Evolutionary conservation across 495 filamentous ascomycete species (phyloP), one percentile per base, ranked within the genome.

Genomic region (Neurospora africana): DNA sequence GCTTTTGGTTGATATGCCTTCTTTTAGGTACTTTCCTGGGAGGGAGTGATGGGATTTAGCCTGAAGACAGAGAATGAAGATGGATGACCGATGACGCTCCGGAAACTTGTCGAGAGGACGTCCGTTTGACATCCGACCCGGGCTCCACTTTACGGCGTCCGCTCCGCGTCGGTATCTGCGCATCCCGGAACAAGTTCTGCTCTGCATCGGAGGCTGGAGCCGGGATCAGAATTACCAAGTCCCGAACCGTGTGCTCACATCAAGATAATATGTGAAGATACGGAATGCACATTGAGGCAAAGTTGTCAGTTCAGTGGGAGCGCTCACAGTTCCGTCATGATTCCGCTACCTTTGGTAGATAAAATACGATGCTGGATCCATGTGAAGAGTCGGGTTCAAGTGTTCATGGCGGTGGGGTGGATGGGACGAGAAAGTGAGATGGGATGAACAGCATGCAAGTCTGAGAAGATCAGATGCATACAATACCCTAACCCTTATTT

Each of bases 21-120:
- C 70, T 8, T 80, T 69, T 72, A 70, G 77, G 68, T 75, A 73
- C 30, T 75, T 77, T 30, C 68, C 58, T 27, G 47, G 36, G 40
- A 70, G 70, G 71, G 3, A 9, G 2, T 65, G 53, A 65, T 58
- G 47, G 21, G 15, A 11, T 27, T 33, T 9, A 30, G 53, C 30
- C 27, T 65, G 13, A 61, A 7, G 53, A 33, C 23, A 33, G 27
- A 61, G 23, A 61, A 61, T 19, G 33, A 9, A 35, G 15, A 58
- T 58, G 53, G 27, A 30, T 65, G 27, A 19, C 15, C 27, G 53
- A 61, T 61, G 13, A 13, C 21, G 21, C 53, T 30, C 53, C 13
- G 10, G 13, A 30, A 61, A 27, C 13, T 61, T 30, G 53, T 27
- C 53, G 23, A 61, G 2, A 30, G 11, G 23, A 61, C 2, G 53